These are phyloP conservation scores for Warburgia ugandensis DNA, from an alignment of 164 flowering plant species.

Conservation along the genomic window DNA sequence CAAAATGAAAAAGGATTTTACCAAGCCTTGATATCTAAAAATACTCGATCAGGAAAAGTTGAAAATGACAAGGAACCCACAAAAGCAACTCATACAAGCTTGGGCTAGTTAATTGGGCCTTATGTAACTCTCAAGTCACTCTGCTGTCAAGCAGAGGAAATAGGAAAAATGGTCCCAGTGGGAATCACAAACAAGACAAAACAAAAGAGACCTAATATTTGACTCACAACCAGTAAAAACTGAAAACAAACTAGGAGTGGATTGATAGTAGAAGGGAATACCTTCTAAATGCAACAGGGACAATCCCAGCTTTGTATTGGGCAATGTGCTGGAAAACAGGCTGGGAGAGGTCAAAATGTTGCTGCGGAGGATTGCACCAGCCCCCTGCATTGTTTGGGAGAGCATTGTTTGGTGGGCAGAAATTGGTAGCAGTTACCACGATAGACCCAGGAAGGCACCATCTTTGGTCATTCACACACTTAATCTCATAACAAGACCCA, in stretches of 20 bases:
- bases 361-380: conserved; percentile 78
- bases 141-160: too few species aligned
- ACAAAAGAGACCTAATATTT: too few species aligned
- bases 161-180: too few species aligned
- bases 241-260: background rate
- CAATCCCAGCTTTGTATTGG: conserved; percentile 61
- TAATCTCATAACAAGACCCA: conserved; percentile 70
- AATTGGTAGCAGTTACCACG: conserved; percentile 76
- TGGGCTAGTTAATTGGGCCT: too few species aligned
- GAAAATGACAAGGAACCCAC: too few species aligned
- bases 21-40: too few species aligned
- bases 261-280: background rate
- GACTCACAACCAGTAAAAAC: too few species aligned
- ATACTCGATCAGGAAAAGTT: too few species aligned
- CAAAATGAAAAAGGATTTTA: too few species aligned
- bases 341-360: conserved; percentile 76
- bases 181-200: too few species aligned
- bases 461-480: conserved; percentile 42
- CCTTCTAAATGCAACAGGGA: conserved; percentile 76
- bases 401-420: conserved; percentile 66
- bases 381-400: conserved; percentile 26
- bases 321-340: conserved; percentile 74
- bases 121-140: too few species aligned
- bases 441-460: conserved; percentile 64
- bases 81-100: too few species aligned